Evolutionary conservation across 139 green algal genomes (phyloP).

Genomic region (Trebouxia sp.): DNA sequence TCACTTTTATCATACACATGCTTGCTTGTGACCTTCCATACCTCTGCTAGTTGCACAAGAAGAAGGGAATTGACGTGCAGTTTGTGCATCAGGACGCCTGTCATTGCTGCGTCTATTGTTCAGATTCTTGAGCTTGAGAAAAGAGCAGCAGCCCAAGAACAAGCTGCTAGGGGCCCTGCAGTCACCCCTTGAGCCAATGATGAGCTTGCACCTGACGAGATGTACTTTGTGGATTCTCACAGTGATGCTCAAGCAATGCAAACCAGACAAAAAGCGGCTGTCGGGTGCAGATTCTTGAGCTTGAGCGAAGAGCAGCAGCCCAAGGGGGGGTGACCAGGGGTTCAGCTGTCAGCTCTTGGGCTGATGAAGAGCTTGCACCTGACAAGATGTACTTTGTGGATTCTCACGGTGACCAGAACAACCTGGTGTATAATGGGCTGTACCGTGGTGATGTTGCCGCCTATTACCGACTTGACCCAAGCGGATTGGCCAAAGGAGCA

Average conservation of each 20-base stretch:
- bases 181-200: background rate
- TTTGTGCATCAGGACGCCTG: too few species aligned
- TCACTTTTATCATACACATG: too few species aligned
- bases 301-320: conserved; percentile 24
- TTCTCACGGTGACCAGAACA: conserved; percentile 58
- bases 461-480: conserved; percentile 58
- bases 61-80: too few species aligned
- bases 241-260: conserved; percentile 50
- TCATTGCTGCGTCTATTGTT: too few species aligned
- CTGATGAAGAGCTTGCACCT: background rate
- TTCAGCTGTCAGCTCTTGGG: background rate
- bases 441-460: conserved; percentile 59
- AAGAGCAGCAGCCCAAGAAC: conserved; percentile 9
- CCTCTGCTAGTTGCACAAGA: too few species aligned
- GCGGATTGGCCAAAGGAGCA: conserved; percentile 41
- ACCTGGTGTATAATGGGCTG: conserved; percentile 65
- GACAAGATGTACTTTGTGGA: conserved; percentile 34
- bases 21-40: too few species aligned
- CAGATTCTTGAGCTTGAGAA: conserved; percentile 30
- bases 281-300: conserved; percentile 18
- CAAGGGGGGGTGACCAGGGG: background rate
- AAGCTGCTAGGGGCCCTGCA: background rate
- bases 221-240: conserved; percentile 35
- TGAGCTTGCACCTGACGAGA: background rate
- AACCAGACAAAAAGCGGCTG: background rate